Conservation (phyloP, 2,329 filamentous ascomycete species). For the Exophiala oligosperma region DNA sequence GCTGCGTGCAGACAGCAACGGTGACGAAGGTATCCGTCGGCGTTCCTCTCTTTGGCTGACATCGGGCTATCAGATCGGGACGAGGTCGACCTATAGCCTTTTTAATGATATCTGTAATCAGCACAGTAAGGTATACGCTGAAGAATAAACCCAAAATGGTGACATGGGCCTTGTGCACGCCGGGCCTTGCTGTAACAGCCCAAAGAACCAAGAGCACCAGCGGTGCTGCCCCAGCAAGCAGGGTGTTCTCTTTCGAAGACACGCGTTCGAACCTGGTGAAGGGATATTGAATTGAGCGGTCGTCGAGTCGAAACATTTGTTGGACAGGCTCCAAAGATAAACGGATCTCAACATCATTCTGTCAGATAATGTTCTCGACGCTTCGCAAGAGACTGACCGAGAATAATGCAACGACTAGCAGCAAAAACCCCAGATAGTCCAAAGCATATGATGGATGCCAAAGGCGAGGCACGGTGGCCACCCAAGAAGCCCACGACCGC, state of each 20-base stretch:
- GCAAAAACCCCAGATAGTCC: slow-evolving; percentile 77
- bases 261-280: slow-evolving; percentile 83
- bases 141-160: slow-evolving; percentile 79
- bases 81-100: slow-evolving; percentile 80
- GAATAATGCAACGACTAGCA: slow-evolving; percentile 68
- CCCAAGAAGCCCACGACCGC: slow-evolving; percentile 4
- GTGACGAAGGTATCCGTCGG: slow-evolving; percentile 54
- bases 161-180: slow-evolving; percentile 78
- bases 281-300: slow-evolving; percentile 80
- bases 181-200: slow-evolving; percentile 62
- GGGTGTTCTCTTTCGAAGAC: slow-evolving; percentile 67
- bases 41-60: slow-evolving; percentile 66
- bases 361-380: slow-evolving; percentile 2
- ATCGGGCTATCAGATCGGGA: slow-evolving; percentile 83
- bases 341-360: slow-evolving; percentile 60
- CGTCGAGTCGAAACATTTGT: slow-evolving; percentile 87
- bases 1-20: slow-evolving; percentile 47
- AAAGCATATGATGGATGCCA: slow-evolving; percentile 75
- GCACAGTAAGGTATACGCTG: slow-evolving; percentile 70
- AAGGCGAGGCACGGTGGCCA: slow-evolving; percentile 51
- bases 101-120: slow-evolving; percentile 88
- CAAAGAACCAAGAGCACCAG: slow-evolving; percentile 65
- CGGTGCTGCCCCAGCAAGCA: slow-evolving; percentile 75
- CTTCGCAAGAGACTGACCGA: slow-evolving; percentile 2
- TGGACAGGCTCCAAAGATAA: slow-evolving; percentile 81